Base-by-base conservation (phyloP, 2,329 filamentous ascomycete genomes). In the Colletotrichum sp. region DNA sequence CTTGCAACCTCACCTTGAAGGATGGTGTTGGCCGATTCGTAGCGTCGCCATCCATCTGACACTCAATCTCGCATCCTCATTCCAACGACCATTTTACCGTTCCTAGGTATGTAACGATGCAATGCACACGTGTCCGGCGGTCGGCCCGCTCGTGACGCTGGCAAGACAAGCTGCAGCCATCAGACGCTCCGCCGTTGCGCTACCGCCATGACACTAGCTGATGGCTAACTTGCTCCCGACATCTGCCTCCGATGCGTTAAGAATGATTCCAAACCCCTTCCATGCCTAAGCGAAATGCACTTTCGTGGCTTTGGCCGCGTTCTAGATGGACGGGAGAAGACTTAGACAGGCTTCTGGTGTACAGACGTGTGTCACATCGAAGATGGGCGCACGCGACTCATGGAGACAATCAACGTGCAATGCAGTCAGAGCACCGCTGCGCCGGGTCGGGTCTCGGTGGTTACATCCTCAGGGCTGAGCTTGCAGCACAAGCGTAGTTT, bases 251-350 rank as follows among this genome's bases (percentile, higher is more conserved):
- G 43, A 62, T 55, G 62, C 67, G 62, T 67, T 38, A 32, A 75
- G 62, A 72, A 58, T 26, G 28, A 60, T 68, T 68, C 58, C 56
- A 75, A 68, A 60, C 64, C 6, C 13, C 30, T 68, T 75, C 73
- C 43, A 68, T 58, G 55, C 65, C 70, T 32, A 32, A 56, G 68
- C 61, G 32, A 65, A 26, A 34, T 58, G 70, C n/a, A n/a, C 21
- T 13, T 2, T 7, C 1, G n/a, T 30, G 5, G 73, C 64, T 64
- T 56, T 68, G 64, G 28, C 32, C 56, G 24, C 26, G 15, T 75
- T 75, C 70, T 60, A 75, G 73, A 75, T 28, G 70, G 26, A 30
- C 73, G 73, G 43, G 60, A 73, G 70, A 73, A 73, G 32, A 38
- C 36, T 38, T 38, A 38, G 36, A 61, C 56, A 26, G 62, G 38